These are phyloP conservation scores for Fusarium sp. DNA, from an alignment of 2,329 filamentous ascomycete genomes.

Conservation along the genomic window DNA sequence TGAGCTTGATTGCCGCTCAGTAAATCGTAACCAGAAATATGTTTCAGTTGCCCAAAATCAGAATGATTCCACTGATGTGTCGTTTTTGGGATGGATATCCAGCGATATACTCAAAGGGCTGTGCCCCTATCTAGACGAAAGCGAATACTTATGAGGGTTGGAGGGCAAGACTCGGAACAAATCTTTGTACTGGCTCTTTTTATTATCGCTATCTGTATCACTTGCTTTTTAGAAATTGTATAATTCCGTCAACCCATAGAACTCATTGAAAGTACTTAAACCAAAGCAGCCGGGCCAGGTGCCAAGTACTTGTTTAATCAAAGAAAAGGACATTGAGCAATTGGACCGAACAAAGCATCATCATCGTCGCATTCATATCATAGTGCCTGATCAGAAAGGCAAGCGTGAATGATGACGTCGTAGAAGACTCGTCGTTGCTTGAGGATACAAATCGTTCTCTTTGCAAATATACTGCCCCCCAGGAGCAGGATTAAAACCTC, in stretches of 20 bases:
- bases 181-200: not conserved
- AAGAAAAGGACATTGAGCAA: not conserved
- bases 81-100: not conserved
- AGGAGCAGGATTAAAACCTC: constrained; percentile 11
- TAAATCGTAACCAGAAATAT: constrained; percentile 17
- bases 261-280: not conserved
- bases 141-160: not conserved
- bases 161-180: not conserved
- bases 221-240: not conserved
- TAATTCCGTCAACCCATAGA: not conserved
- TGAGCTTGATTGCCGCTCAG: constrained; percentile 69
- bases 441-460: not conserved
- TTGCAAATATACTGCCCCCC: not conserved
- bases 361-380: not conserved
- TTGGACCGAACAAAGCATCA: constrained; percentile 10
- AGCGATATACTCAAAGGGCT: not conserved
- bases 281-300: not conserved
- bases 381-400: not conserved
- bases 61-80: not conserved
- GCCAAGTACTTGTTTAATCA: not conserved
- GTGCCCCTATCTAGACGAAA: not conserved
- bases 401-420: not conserved
- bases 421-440: not conserved
- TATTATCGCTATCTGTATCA: constrained; percentile 10
- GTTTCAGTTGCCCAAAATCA: not conserved